These are phyloP conservation scores for Geopyxis carbonaria DNA, from an alignment of 495 filamentous ascomycete species.

Conservation along the genomic window DNA sequence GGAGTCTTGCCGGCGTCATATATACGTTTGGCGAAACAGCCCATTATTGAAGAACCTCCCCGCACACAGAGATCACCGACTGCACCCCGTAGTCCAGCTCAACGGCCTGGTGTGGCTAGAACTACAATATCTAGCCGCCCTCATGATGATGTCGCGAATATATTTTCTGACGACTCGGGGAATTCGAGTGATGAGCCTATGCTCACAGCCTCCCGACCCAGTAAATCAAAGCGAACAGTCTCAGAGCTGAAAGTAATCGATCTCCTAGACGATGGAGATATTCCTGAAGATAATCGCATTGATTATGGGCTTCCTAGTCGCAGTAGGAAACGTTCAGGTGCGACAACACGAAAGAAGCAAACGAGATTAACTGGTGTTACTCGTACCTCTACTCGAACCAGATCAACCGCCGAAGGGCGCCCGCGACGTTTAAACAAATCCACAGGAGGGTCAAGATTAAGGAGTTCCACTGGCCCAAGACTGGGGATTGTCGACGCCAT, in stretches of 20 bases:
- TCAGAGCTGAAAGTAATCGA: conserved; percentile 15
- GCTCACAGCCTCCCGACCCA: conserved; percentile 7
- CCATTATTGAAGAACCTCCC: conserved; percentile 14
- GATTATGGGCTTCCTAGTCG: conserved; percentile 36
- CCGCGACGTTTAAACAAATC: not conserved
- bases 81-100: conserved; percentile 20
- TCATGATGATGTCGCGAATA: conserved; percentile 13
- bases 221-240: conserved; percentile 4
- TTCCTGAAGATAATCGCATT: conserved; percentile 36
- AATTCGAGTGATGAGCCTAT: conserved; percentile 19
- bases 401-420: not conserved
- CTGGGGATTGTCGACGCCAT: conserved; percentile 58
- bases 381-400: not conserved
- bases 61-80: conserved; percentile 26
- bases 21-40: conserved; percentile 2
- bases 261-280: conserved; percentile 27
- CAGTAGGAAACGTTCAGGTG: conserved; percentile 7
- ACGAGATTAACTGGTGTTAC: not conserved
- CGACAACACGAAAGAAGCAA: conserved; percentile 19
- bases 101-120: conserved; percentile 40
- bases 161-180: conserved; percentile 34
- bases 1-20: conserved; percentile 5
- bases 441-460: not conserved
- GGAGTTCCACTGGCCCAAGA: conserved; percentile 25
- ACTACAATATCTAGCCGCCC: conserved; percentile 23